Evolutionary conservation across 2,329 filamentous ascomycete genomes (phyloP).

Genomic region (Remersonia thermophila): DNA sequence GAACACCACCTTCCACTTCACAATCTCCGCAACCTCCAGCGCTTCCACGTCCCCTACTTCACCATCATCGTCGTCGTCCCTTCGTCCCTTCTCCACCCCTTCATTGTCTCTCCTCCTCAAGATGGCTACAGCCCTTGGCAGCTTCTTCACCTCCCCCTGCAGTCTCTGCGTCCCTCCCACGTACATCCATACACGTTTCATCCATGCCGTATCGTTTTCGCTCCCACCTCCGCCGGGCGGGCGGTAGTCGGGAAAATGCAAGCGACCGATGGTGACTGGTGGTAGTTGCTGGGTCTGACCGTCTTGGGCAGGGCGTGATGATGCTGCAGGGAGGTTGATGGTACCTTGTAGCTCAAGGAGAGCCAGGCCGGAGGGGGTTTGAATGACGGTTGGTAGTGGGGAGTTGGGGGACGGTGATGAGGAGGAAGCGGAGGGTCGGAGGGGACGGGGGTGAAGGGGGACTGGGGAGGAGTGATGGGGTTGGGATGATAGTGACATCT

Average conservation of each 20-base stretch:
- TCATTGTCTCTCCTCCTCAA: slow-evolving; percentile 43
- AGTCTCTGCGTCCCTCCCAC: slow-evolving; percentile 80
- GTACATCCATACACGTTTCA: slow-evolving; percentile 80
- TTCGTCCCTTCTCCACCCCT: slow-evolving; percentile 34
- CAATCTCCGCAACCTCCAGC: slow-evolving; percentile 75
- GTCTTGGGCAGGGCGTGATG: slow-evolving; percentile 19
- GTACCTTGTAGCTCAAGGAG: slow-evolving; percentile 87
- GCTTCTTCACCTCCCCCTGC: slow-evolving; percentile 79
- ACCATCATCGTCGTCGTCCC: slow-evolving; percentile 18
- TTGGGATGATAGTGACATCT: too few species aligned
- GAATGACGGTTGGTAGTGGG: slow-evolving; percentile 68
- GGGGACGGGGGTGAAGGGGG: slow-evolving; percentile 29
- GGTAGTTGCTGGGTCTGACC: slow-evolving; percentile 2
- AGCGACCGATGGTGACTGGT: slow-evolving; percentile 29
- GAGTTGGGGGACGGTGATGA: slow-evolving; percentile 17
- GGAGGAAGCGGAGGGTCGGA: neutral
- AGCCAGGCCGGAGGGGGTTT: slow-evolving; percentile 80
- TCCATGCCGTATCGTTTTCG: slow-evolving; percentile 55
- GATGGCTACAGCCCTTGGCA: slow-evolving; percentile 68
- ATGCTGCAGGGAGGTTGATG: slow-evolving; percentile 56
- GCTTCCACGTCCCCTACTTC: slow-evolving; percentile 36
- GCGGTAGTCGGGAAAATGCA: slow-evolving; percentile 46
- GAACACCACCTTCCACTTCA: slow-evolving; percentile 81
- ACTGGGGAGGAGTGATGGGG: slow-evolving; percentile 19
- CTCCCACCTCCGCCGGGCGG: slow-evolving; percentile 31